Percentiles rank a stretch among this genome's conserved stretches.
phyloP scores from a whole-genome alignment of 2,329 filamentous ascomycete genomes.

The Exophiala lecanii-corni region DNA sequence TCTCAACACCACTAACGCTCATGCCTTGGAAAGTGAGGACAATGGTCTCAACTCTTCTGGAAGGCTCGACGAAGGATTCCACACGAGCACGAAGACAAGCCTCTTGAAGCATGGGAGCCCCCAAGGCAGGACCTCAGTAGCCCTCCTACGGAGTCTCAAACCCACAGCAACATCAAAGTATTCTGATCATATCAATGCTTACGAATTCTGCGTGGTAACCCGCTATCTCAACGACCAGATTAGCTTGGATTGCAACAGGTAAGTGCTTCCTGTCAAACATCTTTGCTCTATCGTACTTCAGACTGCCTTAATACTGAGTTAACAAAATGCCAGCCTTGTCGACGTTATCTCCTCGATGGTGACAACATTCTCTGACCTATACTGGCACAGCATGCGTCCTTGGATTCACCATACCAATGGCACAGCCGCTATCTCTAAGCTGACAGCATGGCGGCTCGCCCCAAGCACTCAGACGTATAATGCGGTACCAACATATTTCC shows the following conservation, averaged over 20 bases:
- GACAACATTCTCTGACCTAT: conserved; percentile 10
- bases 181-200: conserved; percentile 15
- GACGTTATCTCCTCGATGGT: conserved; percentile 8
- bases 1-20: neutral
- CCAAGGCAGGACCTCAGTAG: neutral
- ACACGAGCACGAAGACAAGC: no score
- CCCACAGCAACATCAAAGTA: conserved; percentile 11
- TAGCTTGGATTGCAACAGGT: conserved; percentile 7
- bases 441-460: conserved; percentile 13
- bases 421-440: conserved; percentile 6
- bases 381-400: conserved; percentile 12
- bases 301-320: conserved; percentile 8
- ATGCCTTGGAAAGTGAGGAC: neutral
- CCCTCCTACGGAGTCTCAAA: conserved; percentile 6
- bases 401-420: conserved; percentile 17
- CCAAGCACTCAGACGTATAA: conserved; percentile 6
- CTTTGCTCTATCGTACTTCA: no score
- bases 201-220: conserved; percentile 13
- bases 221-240: conserved; percentile 3
- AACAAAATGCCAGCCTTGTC: neutral
- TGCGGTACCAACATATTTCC: conserved; percentile 7
- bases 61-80: neutral
- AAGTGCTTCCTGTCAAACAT: neutral
- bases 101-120: neutral
- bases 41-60: neutral